Evolutionary conservation across 805 yeast species (phyloP), one percentile per base, ranked within the genome.

Genomic region (Suhomyces faveliae): DNA sequence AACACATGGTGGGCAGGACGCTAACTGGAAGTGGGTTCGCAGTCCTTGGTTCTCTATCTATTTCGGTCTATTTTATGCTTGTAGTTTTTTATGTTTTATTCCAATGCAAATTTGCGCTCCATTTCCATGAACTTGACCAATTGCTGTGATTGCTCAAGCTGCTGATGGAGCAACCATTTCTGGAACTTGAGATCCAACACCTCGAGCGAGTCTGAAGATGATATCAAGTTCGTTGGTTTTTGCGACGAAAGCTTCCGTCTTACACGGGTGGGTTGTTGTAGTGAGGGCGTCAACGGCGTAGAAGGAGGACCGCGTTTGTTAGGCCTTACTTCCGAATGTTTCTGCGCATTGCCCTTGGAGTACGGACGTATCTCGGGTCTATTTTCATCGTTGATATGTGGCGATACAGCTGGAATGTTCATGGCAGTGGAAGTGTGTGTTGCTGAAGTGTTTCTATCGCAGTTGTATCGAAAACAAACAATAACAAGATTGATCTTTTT

Each of bases 251-350:
- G 35, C 43, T 50, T 47, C n/a, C 53, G 27, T 24, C 66, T 49
- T 48, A 57, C 51, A 13, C 56, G 48, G 20, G 44, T 56, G 38
- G 58, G 57, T 22, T 57, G 63, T 17, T 58, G 48, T 15, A 53
- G 47, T 6, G 68, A 58, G 12, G 66, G 67, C 7, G 68, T 57
- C 43, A 68, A 51, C 1, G 76, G 76, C 5, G 76, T 67, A 13
- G 64, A 54, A 20, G 76, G 69, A 5, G 66, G 69, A 40, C 51
- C 48, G 35, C 46, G 40, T 21, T 43, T 47, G 12, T 35, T 40
- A 8, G 22, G 22, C 12, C 46, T 15, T 5, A 19, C 44, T 21
- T 42, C 23, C 1, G 42, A n/a, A 3, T 17, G 19, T 5, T 23
- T 33, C 7, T 33, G 12, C 3, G 37, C 5, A 3, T 6, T 24